Base-by-base conservation (phyloP, 2,329 filamentous ascomycete species). In the Thielaviopsis populi region DNA sequence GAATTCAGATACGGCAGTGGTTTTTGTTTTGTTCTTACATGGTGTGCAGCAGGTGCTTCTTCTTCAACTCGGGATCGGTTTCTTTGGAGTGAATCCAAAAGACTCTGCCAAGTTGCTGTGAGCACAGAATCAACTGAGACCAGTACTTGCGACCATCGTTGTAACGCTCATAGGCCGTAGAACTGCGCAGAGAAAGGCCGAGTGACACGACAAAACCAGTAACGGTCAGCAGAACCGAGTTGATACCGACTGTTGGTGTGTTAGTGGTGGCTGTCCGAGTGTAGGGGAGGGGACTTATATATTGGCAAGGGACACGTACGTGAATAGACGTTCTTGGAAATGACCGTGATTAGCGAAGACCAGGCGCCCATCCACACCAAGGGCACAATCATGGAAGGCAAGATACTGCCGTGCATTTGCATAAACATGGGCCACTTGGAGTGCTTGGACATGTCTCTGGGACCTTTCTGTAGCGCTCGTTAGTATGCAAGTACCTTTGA, bases 191-290 rank as follows among this genome's bases (percentile, higher is more conserved):
- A 1, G 86, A 89, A 41, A 91, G 79, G n/a, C 85, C 81, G 66
- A 91, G 75, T 81, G 85, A 85, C 72, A 91, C 87, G 66, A 91
- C 85, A 75, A 91, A 91, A 85, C 88, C 88, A 54, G 87, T 81
- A 62, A 91, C 83, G 1, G 87, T 91, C 62, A 91, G 78, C 22
- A 91, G 77, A 40, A 87, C 77, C 33, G 77, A 81, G 69, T 79
- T 78, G 68, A 87, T 79, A 59, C 76, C 77, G 46, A 85, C 67
- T 68, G 41, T 11, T 30, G 30, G 13, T 1, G 27, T 63, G 19
- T 24, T 41, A 54, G 27, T 72, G 72, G 41, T 17, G 13, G 8
- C 15, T 13, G 6, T 48, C 27, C 10, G 4, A 6, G 17, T 30
- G 11, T 10, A 33, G 24, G 8, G 15, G 50, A 1, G 1, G 4